A percentile compares a stretch with the other conserved stretches of the same genome.
Evolutionary conservation across 1,139 yeast species (phyloP).

Genomic region (Scheffersomyces parashehatae): DNA sequence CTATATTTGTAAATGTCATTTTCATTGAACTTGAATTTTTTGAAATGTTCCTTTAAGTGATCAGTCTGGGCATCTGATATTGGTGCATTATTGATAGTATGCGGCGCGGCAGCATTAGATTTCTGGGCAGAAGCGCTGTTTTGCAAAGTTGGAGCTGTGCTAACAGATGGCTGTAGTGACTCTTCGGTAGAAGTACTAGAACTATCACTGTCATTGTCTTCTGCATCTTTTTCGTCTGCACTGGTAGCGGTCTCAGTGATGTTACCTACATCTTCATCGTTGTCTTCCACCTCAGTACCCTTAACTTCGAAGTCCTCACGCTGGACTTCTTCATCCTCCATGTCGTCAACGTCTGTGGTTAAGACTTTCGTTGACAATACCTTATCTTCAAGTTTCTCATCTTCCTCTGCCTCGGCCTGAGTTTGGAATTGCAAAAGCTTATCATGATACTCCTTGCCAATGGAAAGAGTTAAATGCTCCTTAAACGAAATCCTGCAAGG

Average conservation of each 20-base stretch:
- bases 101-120: conserved; percentile 15
- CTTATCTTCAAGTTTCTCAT: conserved; percentile 5
- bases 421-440: conserved; percentile 38
- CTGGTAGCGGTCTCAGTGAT: conserved; percentile 18
- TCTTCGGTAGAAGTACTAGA: conserved; percentile 13
- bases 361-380: conserved; percentile 25
- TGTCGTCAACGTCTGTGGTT: conserved; percentile 45
- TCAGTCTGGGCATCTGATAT: conserved; percentile 42
- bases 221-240: conserved; percentile 20
- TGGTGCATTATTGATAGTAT: conserved; percentile 39
- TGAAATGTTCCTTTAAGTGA: conserved; percentile 39
- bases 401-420: conserved; percentile 16
- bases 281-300: conserved; percentile 26
- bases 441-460: conserved; percentile 46
- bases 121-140: conserved; percentile 7
- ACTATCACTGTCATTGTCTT: conserved; percentile 20
- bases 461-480: conserved; percentile 54
- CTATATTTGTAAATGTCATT: conserved; percentile 53
- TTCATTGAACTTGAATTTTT: conserved; percentile 43
- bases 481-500: conserved; percentile 70
- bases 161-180: conserved; percentile 13
- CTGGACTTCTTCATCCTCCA: conserved; percentile 48
- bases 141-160: conserved; percentile 14
- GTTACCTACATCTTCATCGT: conserved; percentile 28
- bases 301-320: conserved; percentile 43